Percentiles rank a stretch among this genome's conserved stretches.
Conservation (phyloP, 2,329 filamentous ascomycete species). For the Arthrobotrys entomopaga region DNA sequence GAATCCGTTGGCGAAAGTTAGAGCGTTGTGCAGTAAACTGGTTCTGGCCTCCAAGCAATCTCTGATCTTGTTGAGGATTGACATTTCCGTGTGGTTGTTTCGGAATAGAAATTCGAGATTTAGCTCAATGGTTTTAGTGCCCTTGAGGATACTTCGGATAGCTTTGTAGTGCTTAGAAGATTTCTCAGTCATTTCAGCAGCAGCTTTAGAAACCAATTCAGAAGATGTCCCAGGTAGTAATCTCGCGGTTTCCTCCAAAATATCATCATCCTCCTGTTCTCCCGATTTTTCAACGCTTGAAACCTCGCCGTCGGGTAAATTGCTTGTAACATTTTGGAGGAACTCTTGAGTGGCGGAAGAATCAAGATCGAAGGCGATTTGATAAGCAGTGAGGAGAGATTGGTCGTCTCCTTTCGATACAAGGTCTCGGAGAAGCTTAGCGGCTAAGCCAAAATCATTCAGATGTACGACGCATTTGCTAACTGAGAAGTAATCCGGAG, state of each 20-base stretch:
- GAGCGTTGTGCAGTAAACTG: slow-evolving; percentile 97
- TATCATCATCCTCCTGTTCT: slow-evolving; percentile 58
- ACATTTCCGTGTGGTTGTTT: slow-evolving; percentile 91
- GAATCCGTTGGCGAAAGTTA: slow-evolving; percentile 97
- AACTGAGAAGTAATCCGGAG: slow-evolving; percentile 96
- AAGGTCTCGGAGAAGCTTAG: slow-evolving; percentile 82
- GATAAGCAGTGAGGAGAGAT: slow-evolving; percentile 87
- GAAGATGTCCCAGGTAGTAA: slow-evolving; percentile 59
- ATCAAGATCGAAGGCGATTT: slow-evolving; percentile 97
- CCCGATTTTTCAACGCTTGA: slow-evolving; percentile 39
- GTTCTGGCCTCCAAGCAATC: slow-evolving; percentile 95
- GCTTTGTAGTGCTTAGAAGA: slow-evolving; percentile 66
- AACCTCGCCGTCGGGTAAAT: slow-evolving; percentile 57
- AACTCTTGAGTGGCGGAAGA: slow-evolving; percentile 99
- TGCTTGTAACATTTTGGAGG: slow-evolving; percentile 75
- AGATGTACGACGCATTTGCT: slow-evolving; percentile 97
- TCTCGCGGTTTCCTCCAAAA: slow-evolving; percentile 68
- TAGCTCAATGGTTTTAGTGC: slow-evolving; percentile 90
- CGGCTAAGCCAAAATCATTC: slow-evolving; percentile 89
- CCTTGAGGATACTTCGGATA: slow-evolving; percentile 78
- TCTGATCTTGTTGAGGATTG: slow-evolving; percentile 93
- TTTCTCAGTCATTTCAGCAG: slow-evolving; percentile 52
- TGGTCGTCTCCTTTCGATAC: slow-evolving; percentile 80
- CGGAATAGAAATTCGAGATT: slow-evolving; percentile 97
- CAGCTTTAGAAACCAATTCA: slow-evolving; percentile 47